A percentile compares a stretch with the other conserved stretches of the same genome.
phyloP scores from a whole-genome alignment of 108 stramenopile species.

The Skeletonema grethae region DNA sequence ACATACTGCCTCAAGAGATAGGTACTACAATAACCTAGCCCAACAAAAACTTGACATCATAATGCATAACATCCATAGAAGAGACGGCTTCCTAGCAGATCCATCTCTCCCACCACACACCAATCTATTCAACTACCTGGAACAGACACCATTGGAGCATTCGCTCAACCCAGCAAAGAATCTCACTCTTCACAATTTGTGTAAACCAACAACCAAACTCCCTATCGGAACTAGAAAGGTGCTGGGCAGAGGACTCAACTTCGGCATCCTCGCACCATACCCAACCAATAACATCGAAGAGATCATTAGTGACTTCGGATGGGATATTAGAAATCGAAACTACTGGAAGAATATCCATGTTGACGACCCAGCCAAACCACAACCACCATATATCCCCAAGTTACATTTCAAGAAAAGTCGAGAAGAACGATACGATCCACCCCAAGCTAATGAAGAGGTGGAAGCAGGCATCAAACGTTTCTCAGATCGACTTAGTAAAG shows the following conservation, averaged over 20 bases:
- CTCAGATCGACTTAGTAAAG: not conserved
- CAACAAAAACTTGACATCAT: not conserved
- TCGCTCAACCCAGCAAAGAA: not conserved
- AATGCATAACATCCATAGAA: not conserved
- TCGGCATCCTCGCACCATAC: not conserved
- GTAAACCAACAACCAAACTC: not conserved
- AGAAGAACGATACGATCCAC: not conserved
- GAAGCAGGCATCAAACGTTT: not conserved
- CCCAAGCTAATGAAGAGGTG: not conserved
- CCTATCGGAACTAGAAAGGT: not conserved
- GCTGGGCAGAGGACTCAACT: not conserved
- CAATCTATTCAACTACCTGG: not conserved
- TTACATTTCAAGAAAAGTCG: not conserved
- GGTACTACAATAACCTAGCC: not conserved
- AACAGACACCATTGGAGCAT: not conserved
- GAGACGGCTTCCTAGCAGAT: not conserved
- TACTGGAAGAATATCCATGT: not conserved
- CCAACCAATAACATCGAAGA: not conserved
- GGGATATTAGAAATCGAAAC: not conserved
- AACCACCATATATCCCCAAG: not conserved
- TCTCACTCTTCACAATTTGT: not conserved
- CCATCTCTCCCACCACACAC: not conserved
- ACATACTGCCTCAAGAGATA: not conserved
- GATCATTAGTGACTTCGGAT: not conserved
- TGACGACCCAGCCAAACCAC: not conserved